Evolutionary conservation across 306 rosid species (phyloP).

Genomic region (Lablab purpureus): DNA sequence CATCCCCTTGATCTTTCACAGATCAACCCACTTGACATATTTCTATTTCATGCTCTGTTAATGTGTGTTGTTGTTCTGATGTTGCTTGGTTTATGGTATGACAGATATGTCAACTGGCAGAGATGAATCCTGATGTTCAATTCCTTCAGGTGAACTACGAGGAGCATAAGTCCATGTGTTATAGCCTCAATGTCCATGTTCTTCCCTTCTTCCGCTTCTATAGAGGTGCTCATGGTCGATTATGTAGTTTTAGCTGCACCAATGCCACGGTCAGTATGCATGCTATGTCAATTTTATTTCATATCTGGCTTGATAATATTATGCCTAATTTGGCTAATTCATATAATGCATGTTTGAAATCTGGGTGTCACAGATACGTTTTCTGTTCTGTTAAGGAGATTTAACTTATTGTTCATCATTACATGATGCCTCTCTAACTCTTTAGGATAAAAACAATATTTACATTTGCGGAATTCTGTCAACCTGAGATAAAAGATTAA

Average conservation of each 20-base stretch:
- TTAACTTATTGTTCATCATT: neutral
- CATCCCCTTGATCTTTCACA: neutral
- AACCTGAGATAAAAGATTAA: conserved; percentile 7
- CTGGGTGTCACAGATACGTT: neutral
- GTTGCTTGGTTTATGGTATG: conserved; percentile 25
- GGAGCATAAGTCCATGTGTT: conserved; percentile 84
- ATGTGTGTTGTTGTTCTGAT: conserved; percentile 13
- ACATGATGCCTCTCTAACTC: neutral
- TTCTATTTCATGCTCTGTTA: neutral
- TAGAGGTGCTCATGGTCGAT: conserved; percentile 89
- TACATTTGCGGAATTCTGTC: neutral
- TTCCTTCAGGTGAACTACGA: conserved; percentile 87
- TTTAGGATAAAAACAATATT: neutral
- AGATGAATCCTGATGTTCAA: conserved; percentile 81
- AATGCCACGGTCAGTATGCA: conserved; percentile 81
- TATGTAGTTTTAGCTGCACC: conserved; percentile 95
- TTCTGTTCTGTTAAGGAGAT: neutral
- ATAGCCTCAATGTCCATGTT: conserved; percentile 89
- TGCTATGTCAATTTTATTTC: conserved; percentile 9
- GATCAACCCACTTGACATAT: neutral
- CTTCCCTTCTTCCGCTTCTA: conserved; percentile 93
- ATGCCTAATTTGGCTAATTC: conserved; percentile 21
- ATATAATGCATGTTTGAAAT: neutral
- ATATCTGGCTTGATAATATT: conserved; percentile 5
- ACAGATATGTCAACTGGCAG: conserved; percentile 88